Base-by-base conservation (phyloP, 2,329 filamentous ascomycete species). In the Balansia obtecta region DNA sequence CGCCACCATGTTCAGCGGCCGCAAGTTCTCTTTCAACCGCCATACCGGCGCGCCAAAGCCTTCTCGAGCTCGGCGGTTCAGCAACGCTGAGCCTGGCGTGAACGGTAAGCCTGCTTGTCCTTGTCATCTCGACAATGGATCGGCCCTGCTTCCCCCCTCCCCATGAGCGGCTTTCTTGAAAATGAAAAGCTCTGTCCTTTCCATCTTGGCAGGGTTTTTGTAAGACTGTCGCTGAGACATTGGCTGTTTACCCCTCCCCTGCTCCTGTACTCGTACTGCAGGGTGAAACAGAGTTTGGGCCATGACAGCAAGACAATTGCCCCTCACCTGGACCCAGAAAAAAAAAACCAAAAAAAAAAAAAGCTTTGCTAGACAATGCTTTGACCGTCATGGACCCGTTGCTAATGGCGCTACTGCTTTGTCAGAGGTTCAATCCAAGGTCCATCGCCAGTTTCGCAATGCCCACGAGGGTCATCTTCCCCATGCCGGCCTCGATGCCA, bases 391-490 rank as follows among this genome's bases (percentile, higher is more conserved):
- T 7, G 34, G 4, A 20, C 18, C 16, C 37, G 37, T 41, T 22
- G 52, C 58, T 59, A 48, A 61, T 52, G 45, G 8, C 40, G 40
- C 33, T 13, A 11, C 18, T n/a, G n/a, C n/a, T n/a, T 22, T 22
- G 20, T 34, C n/a, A 94, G 88, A 95, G 72, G 76, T 82, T 57
- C 81, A 78, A 61, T 95, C 88, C 61, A 85, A 86, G 65, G 85
- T 89, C 63, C 90, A 96, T 68, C 80, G 85, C 55, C 86, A 94
- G 65, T 95, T 96, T 72, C 86, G 90, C 60, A 81, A 82, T 64
- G 87, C 88, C 56, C 90, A 95, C 69, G 88, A 93, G 68, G 90
- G 90, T 52, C 89, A 95, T 71, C 83, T 87, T 64, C 85, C 88
- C 45, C 90, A 96, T 67, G 88, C 90, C 53, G 91, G 90, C 59